Evolutionary conservation across 495 filamentous ascomycete species (phyloP).

Genomic region (Xylaria castorea): DNA sequence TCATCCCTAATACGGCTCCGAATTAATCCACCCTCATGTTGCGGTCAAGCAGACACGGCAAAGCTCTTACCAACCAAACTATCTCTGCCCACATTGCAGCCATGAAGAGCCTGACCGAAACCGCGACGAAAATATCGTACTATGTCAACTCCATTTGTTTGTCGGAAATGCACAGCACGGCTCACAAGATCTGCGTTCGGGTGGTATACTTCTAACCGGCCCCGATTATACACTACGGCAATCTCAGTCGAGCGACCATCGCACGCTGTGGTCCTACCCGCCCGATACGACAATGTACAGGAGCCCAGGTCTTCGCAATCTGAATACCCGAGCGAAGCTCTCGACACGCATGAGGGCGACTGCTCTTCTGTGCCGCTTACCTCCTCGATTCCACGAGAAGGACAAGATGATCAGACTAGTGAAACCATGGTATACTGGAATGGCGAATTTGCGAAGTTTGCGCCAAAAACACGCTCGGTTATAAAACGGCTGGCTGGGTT

Average conservation of each 20-base stretch:
- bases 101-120: slow-evolving; percentile 29
- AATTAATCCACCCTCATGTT: neutral
- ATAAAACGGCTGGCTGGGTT: neutral
- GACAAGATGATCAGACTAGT: neutral
- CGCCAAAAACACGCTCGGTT: neutral
- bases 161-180: slow-evolving; percentile 34
- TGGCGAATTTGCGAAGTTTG: neutral
- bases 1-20: neutral
- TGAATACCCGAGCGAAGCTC: neutral
- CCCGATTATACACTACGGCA: neutral
- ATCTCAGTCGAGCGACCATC: neutral
- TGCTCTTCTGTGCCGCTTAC: neutral
- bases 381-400: neutral
- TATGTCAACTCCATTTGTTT: slow-evolving; percentile 39
- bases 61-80: neutral
- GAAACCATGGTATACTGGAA: neutral
- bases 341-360: neutral
- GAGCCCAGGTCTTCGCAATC: neutral
- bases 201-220: neutral
- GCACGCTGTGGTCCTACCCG: neutral
- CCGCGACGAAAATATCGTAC: slow-evolving; percentile 20
- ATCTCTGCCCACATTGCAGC: slow-evolving; percentile 9
- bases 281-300: neutral
- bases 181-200: slow-evolving; percentile 19
- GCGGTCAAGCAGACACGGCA: neutral